Evolutionary conservation across 768 basidiomycete genomes (phyloP).

Genomic region (Tricholoma terreum): DNA sequence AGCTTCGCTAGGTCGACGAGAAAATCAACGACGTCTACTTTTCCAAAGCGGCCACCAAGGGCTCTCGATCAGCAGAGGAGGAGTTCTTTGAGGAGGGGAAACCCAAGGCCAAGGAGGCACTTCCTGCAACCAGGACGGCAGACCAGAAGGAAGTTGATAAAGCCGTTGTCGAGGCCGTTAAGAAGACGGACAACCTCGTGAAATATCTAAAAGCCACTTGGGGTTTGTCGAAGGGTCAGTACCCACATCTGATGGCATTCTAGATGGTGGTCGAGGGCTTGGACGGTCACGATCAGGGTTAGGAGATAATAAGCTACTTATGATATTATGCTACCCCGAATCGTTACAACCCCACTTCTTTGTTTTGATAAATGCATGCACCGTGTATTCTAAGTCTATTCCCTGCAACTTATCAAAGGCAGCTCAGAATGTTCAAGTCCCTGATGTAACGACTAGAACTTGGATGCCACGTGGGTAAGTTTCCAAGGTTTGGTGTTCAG

Average conservation of each 20-base stretch:
- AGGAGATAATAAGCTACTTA: slow-evolving; percentile 6
- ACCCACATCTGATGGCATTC: slow-evolving; percentile 92
- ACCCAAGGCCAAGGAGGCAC: slow-evolving; percentile 83
- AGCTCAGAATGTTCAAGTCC: background rate
- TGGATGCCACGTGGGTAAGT: slow-evolving; percentile 10
- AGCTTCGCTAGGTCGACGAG: slow-evolving; percentile 61
- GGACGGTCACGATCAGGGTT: slow-evolving; percentile 13
- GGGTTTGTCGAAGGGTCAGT: slow-evolving; percentile 96
- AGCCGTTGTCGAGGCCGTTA: slow-evolving; percentile 76
- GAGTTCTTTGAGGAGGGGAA: slow-evolving; percentile 97
- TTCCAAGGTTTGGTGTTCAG: slow-evolving; percentile 7
- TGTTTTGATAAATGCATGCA: slow-evolving; percentile 24
- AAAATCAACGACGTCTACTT: slow-evolving; percentile 96
- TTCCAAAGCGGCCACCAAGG: slow-evolving; percentile 70
- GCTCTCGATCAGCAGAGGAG: slow-evolving; percentile 80
- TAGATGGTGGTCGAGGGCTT: slow-evolving; percentile 37
- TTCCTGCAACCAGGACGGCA: slow-evolving; percentile 81
- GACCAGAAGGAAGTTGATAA: slow-evolving; percentile 91
- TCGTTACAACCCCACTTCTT: slow-evolving; percentile 35
- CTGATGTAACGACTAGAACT: background rate
- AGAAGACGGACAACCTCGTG: slow-evolving; percentile 85
- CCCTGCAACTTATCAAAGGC: too few relatives aligned
- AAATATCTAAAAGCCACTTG: slow-evolving; percentile 93
- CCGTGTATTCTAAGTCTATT: background rate
- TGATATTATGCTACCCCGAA: slow-evolving; percentile 30